Evolutionary conservation across 2,329 filamentous ascomycete species (phyloP).

Genomic region (Hypoxylon sp.): DNA sequence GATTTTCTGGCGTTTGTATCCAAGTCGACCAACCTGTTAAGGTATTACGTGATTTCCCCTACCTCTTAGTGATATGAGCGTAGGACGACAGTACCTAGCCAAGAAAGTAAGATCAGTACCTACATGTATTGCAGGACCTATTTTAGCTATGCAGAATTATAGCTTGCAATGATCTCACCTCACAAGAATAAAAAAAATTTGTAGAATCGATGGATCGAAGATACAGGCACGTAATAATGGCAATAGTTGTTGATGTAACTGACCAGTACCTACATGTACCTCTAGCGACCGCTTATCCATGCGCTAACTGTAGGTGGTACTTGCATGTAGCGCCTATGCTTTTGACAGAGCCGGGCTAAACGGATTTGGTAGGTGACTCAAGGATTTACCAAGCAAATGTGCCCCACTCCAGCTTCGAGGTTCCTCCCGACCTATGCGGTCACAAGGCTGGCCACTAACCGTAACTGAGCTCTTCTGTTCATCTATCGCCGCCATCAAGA

Average conservation of each 20-base stretch:
- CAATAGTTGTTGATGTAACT: too few species aligned
- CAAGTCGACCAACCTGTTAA: background rate
- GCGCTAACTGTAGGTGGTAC: too few species aligned
- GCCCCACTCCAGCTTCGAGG: constrained; percentile 11
- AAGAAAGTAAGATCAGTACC: background rate
- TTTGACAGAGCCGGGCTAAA: background rate
- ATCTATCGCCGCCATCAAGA: constrained; percentile 27
- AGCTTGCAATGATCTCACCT: background rate
- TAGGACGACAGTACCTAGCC: background rate
- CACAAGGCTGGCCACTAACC: constrained; percentile 10
- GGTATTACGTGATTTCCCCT: background rate
- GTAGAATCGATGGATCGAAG: too few species aligned
- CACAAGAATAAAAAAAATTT: background rate
- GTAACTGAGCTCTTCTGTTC: constrained; percentile 19
- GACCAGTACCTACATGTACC: too few species aligned
- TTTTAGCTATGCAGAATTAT: background rate
- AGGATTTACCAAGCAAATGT: background rate
- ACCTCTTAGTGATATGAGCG: background rate
- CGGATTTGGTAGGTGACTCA: background rate
- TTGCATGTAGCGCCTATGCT: background rate
- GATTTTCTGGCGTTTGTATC: background rate
- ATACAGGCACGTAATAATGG: too few species aligned
- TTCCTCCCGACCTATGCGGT: constrained; percentile 5
- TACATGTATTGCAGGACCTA: too few species aligned
- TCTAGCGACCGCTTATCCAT: too few species aligned